Percentiles rank a stretch among this genome's conserved stretches.
Conservation (phyloP, 78 protist species). For the Dictyostelium citrinum region DNA sequence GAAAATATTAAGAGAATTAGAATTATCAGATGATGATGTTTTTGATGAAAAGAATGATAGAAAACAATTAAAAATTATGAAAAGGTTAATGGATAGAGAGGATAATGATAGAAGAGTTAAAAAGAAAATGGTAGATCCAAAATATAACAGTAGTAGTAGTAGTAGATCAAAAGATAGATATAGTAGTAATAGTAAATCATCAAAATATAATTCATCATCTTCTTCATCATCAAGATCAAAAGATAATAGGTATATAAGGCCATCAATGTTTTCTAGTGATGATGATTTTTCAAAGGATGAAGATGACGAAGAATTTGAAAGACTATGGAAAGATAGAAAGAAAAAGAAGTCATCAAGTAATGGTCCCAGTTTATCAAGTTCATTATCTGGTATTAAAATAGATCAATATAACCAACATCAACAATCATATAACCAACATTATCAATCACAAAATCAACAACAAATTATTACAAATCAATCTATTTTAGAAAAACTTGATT, state of each 20-base stretch:
- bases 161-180: slow-evolving; percentile 20
- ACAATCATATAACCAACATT: neutral
- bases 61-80: slow-evolving; percentile 12
- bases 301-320: slow-evolving; percentile 1
- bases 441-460: neutral
- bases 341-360: slow-evolving; percentile 2
- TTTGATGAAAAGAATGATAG: slow-evolving; percentile 18
- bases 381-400: neutral
- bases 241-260: neutral
- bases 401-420: neutral
- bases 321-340: slow-evolving; percentile 8
- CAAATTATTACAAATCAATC: slow-evolving; percentile 2
- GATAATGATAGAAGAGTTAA: neutral
- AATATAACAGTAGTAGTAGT: neutral
- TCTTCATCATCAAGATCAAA: neutral
- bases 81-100: slow-evolving; percentile 38
- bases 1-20: neutral
- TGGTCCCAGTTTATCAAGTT: too few species aligned
- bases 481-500: slow-evolving; percentile 31
- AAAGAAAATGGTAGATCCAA: slow-evolving; percentile 32
- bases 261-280: neutral
- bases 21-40: slow-evolving; percentile 37
- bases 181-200: neutral
- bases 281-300: neutral
- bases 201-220: neutral